Percentiles rank a stretch among this genome's conserved stretches.
phyloP scores from a whole-genome alignment of 2,329 filamentous ascomycete genomes.

The Alternaria ethzedia region DNA sequence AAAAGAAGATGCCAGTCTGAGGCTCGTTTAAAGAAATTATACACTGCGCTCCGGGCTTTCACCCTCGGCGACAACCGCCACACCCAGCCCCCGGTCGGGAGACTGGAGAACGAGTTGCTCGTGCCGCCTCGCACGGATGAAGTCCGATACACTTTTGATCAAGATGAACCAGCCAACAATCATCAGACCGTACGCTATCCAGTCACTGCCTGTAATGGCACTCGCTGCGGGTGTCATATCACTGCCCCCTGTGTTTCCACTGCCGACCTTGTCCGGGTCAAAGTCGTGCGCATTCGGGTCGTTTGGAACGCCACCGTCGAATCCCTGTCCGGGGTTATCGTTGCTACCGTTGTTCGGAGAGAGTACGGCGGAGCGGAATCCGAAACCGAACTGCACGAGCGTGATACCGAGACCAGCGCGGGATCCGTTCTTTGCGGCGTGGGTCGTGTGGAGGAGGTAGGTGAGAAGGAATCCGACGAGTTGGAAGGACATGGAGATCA shows the following conservation, averaged over 20 bases:
- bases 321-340: slow-evolving; percentile 58
- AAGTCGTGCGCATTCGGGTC: slow-evolving; percentile 94
- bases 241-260: slow-evolving; percentile 32
- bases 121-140: slow-evolving; percentile 83
- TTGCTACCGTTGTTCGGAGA: slow-evolving; percentile 45
- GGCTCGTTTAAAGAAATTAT: slow-evolving; percentile 23
- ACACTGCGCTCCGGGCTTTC: slow-evolving; percentile 74
- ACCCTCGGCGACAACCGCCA: slow-evolving; percentile 85
- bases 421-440: slow-evolving; percentile 97
- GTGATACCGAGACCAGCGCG: slow-evolving; percentile 93
- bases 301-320: slow-evolving; percentile 68
- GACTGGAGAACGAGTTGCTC: slow-evolving; percentile 93
- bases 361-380: slow-evolving; percentile 72
- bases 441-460: slow-evolving; percentile 95
- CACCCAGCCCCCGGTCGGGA: slow-evolving; percentile 82
- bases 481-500: slow-evolving; percentile 98
- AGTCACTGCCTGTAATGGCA: slow-evolving; percentile 77
- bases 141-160: slow-evolving; percentile 92
- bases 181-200: slow-evolving; percentile 92
- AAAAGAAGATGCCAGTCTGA: slow-evolving; percentile 13
- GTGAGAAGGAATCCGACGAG: slow-evolving; percentile 97
- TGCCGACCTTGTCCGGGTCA: slow-evolving; percentile 71
- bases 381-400: slow-evolving; percentile 95
- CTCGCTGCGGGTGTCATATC: slow-evolving; percentile 48
- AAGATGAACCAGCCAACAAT: slow-evolving; percentile 98